phyloP scores from a whole-genome alignment of 148 eudicot genomes.

The Camellia sinensis region DNA sequence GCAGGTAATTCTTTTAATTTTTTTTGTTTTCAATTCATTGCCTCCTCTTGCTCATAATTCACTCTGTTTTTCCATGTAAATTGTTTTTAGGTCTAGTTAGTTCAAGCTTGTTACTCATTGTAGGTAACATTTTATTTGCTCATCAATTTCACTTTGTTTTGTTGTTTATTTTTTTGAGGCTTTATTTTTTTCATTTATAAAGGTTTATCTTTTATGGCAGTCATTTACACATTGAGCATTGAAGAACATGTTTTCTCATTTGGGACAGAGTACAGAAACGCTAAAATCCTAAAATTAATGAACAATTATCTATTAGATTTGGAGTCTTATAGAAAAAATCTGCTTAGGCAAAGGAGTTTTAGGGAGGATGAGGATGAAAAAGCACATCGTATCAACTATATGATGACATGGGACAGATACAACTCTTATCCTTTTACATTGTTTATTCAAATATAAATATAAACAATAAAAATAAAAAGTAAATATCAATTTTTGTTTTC shows the following conservation, averaged over 20 bases:
- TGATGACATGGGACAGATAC: no score
- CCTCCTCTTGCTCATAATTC: not conserved
- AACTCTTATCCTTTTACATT: no score
- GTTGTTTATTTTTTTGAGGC: not conserved
- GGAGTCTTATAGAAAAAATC: not conserved
- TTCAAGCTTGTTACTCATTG: not conserved
- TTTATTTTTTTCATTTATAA: no score
- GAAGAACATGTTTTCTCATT: not conserved
- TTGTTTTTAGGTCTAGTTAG: not conserved
- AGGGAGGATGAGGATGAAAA: not conserved
- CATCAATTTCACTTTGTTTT: not conserved
- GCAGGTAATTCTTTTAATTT: conserved; percentile 45
- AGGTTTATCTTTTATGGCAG: not conserved
- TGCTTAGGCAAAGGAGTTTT: not conserved
- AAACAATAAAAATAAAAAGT: no score
- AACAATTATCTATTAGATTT: not conserved
- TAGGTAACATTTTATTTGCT: not conserved
- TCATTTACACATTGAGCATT: not conserved
- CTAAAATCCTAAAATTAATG: no score
- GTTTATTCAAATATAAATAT: no score
- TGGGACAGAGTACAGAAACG: not conserved
- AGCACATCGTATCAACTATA: not conserved
- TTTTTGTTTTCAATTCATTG: not conserved
- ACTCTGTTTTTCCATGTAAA: no score
- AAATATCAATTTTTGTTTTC: no score